Evolutionary conservation across 1,284 basidiomycete genomes (phyloP), one percentile per base, ranked within the genome.

Genomic region (Cryptococcus hybrid): DNA sequence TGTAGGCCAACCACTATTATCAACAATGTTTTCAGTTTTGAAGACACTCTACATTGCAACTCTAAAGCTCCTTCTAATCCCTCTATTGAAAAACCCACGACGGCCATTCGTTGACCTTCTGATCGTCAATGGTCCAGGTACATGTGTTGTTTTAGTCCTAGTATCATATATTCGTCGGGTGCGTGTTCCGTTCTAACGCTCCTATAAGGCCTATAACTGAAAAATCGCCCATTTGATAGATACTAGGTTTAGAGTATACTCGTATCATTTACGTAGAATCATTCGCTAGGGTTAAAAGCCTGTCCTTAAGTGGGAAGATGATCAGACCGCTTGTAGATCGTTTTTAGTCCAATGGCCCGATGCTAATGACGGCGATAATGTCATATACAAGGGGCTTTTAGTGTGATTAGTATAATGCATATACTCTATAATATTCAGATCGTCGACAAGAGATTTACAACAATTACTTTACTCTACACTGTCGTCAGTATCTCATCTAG

Each of bases 81-180:
- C 86, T 4, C 58, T 84, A 4, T 42, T 82, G n/a, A 12, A 5
- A 0, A 30, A 56, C 13, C 70, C 70, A 2, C 9, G 69, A 9
- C 57, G 68, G 13, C 75, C 80, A 1, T 87, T 86, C 68, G 85
- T 86, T 11, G 92, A 97, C 59, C 80, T 92, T 30, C 79, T 99
- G 34, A 77, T 99, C 53, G 77, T 99, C 46, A 99, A 99, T 75
- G 96, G 96, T 5, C 96, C 96, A 0, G 96, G 94, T 7, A 98
- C 95, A 3, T 95, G 91, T 70, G 86, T 95, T 38, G 82, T 89
- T 2, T 82, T 99, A 12, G 90, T 88, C 53, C 60, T 84, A 5
- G 85, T 89, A 0, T 82, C 86, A 11, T 89, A 88, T 69, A 64
- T 92, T 34, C 86, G 89, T 59, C 84, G 86, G 73, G 95, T 93